Evolutionary conservation across 164 flowering plant species (phyloP).

Genomic region (Tinospora cordifolia): DNA sequence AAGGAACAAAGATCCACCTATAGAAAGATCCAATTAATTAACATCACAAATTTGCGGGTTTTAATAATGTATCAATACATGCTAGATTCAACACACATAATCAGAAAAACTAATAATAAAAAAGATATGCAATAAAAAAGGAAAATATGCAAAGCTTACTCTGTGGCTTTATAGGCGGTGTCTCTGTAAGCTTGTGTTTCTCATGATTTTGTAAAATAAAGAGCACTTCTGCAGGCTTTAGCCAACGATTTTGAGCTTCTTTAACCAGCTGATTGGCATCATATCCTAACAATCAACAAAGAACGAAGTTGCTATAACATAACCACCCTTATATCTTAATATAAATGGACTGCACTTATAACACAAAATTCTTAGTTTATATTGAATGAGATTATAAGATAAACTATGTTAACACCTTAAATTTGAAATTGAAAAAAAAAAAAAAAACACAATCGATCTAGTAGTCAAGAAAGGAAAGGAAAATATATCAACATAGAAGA

Average conservation of each 20-base stretch:
- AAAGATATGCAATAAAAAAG: no score
- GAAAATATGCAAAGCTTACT: conserved; percentile 28
- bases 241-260: conserved; percentile 71
- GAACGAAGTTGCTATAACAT: background rate
- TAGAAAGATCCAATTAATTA: conserved; percentile 11
- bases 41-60: background rate
- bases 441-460: no score
- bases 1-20: conserved; percentile 95
- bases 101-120: background rate
- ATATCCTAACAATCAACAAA: conserved; percentile 35
- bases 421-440: no score
- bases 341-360: no score
- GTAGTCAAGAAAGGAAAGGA: no score
- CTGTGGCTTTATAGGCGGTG: conserved; percentile 50
- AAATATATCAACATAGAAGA: no score
- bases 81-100: background rate
- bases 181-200: conserved; percentile 34
- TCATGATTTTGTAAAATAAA: conserved; percentile 61
- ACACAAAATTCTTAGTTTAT: no score
- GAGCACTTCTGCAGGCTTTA: conserved; percentile 75
- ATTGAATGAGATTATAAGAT: no score
- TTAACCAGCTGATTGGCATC: conserved; percentile 37
- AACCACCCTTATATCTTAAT: background rate
- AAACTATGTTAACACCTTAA: no score
- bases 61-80: background rate